Evolutionary conservation across 2,329 filamentous ascomycete genomes (phyloP).

Genomic region (Colletotrichum sp.): DNA sequence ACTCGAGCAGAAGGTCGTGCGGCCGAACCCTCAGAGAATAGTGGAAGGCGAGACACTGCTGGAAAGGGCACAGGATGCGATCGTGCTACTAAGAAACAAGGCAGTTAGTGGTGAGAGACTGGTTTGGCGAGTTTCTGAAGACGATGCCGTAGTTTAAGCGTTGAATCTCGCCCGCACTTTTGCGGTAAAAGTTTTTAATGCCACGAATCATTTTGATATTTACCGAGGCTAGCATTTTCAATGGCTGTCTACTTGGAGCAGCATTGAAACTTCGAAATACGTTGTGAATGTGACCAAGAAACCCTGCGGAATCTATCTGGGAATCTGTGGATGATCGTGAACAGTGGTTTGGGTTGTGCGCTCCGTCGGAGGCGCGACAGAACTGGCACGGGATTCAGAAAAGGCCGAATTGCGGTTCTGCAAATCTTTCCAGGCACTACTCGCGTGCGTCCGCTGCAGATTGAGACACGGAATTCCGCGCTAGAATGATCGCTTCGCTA

Average conservation of each 20-base stretch:
- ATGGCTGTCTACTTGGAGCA: too few relatives aligned
- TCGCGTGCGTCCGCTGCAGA: neutral
- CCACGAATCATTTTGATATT: rapidly evolving
- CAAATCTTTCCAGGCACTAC: neutral
- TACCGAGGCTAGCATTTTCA: rapidly evolving
- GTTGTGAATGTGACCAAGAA: rapidly evolving
- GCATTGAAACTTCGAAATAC: neutral
- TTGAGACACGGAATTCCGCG: neutral
- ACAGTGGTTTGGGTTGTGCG: neutral
- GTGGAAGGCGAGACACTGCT: slow-evolving; percentile 43
- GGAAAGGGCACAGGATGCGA: slow-evolving; percentile 43
- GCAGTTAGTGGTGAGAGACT: slow-evolving; percentile 46
- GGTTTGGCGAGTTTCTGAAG: slow-evolving; percentile 35
- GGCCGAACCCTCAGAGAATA: slow-evolving; percentile 45
- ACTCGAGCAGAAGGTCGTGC: slow-evolving; percentile 40
- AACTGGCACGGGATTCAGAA: neutral
- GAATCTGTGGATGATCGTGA: rapidly evolving
- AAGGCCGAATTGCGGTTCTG: neutral
- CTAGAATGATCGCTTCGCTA: neutral
- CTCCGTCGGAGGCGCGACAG: neutral
- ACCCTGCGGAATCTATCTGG: rapidly evolving
- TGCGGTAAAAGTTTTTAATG: neutral
- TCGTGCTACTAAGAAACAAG: slow-evolving; percentile 38
- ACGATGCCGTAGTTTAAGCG: neutral
- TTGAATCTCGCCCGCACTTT: neutral